phyloP scores from a whole-genome alignment of 1,284 basidiomycete species.

The Ustilago sp. region DNA sequence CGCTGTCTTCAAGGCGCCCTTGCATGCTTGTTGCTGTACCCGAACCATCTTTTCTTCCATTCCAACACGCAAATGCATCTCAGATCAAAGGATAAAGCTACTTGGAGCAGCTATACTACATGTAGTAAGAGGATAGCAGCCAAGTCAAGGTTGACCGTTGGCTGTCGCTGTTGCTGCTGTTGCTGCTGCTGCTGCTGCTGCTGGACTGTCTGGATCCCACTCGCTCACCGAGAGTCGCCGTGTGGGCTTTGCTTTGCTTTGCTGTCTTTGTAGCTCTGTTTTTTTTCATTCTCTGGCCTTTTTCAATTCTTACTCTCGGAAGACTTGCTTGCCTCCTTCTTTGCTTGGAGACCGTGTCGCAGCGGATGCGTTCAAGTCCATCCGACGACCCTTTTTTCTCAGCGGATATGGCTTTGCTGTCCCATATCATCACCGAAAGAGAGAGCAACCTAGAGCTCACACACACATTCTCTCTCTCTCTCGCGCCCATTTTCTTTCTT shows the following conservation, averaged over 20 bases:
- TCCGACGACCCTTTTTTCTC: neutral
- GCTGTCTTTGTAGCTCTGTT: neutral
- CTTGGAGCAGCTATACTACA: too few species aligned
- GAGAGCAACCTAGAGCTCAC: neutral
- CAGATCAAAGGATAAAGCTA: neutral
- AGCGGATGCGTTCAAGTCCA: neutral
- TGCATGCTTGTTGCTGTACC: slow-evolving; percentile 6
- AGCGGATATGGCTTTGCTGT: neutral
- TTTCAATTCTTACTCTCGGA: neutral
- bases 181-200: too few species aligned
- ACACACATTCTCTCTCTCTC: neutral
- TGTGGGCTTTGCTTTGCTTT: neutral
- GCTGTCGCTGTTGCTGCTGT: neutral
- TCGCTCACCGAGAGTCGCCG: neutral
- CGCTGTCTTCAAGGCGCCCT: neutral
- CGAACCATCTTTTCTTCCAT: slow-evolving; percentile 15
- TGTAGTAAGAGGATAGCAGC: neutral
- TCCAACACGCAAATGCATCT: neutral
- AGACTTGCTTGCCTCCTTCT: neutral
- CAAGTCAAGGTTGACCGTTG: neutral
- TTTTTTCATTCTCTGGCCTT: neutral
- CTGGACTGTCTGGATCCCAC: neutral
- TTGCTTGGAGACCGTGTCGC: neutral
- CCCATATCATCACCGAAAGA: neutral
- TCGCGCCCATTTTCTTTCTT: slow-evolving; percentile 1